These are phyloP conservation scores for Skeletonema menzelii DNA, from an alignment of 108 stramenopile genomes.

Conservation along the genomic window DNA sequence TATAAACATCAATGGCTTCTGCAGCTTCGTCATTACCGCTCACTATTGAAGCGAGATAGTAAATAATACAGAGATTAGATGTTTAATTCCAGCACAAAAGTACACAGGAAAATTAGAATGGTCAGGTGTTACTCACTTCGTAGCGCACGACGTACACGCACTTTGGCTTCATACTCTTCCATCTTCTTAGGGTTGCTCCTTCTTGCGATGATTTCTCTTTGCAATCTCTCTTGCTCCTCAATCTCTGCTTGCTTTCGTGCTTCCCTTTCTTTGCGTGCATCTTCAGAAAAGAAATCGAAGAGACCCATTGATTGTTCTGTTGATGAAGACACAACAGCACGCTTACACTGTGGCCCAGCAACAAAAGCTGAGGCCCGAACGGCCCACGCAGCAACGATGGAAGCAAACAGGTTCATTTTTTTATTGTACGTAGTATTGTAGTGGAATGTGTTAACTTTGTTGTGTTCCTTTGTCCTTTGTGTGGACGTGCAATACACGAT, in stretches of 20 bases:
- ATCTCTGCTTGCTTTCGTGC: conserved; percentile 34
- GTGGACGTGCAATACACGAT: no score
- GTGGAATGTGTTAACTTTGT: neutral
- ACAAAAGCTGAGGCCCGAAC: conserved; percentile 13
- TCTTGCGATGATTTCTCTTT: conserved; percentile 55
- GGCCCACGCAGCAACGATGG: neutral
- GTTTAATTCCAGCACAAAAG: neutral
- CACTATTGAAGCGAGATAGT: neutral
- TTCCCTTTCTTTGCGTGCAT: conserved; percentile 32
- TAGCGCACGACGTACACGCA: conserved; percentile 13
- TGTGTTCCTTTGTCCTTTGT: no score
- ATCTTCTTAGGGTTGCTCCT: conserved; percentile 33
- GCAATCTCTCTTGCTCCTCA: conserved; percentile 53
- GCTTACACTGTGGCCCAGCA: neutral
- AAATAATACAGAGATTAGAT: neutral
- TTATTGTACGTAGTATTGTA: no score
- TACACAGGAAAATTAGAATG: neutral
- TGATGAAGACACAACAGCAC: conserved; percentile 9
- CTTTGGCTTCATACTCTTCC: conserved; percentile 28
- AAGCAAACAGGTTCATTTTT: neutral
- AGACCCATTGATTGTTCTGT: conserved; percentile 44
- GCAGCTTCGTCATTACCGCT: conserved; percentile 16
- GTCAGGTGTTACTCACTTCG: neutral
- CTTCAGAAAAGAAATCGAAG: conserved; percentile 60
- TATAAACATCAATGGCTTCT: neutral